Evolutionary conservation across 2,329 filamentous ascomycete species (phyloP), one percentile per base, ranked within the genome.

Genomic region (Cordyceps fumosorosea): DNA sequence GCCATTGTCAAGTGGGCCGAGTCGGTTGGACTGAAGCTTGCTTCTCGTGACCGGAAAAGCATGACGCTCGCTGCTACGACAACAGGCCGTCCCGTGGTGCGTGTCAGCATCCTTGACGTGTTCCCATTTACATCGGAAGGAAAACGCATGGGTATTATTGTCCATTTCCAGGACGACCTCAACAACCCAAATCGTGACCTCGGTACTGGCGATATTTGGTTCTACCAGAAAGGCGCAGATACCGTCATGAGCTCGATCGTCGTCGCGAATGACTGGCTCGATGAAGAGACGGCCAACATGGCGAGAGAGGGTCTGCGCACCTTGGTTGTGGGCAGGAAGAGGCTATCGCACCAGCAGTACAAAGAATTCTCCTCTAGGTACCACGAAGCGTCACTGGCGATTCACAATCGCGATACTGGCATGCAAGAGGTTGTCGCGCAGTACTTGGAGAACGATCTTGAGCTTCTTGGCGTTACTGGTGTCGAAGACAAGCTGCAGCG

Each of bases 211-310:
- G 93, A 98, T 71, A 93, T 98, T 34, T 97, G 93, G 90, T 99
- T 99, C 77, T 98, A 93, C 71, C 93, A 99, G 70, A 99, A 99
- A 75, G 95, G 95, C 64, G 96, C 95, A 3, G 96, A 99, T 73
- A 98, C 95, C 0, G 93, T 99, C 66, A 99, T 99, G 96, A 85
- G 88, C n/a, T 84, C 88, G 3, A 98, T 99, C 66, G 95, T 99
- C 42, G 91, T 89, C 8, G 86, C 93, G 20, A 99, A 98, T 71
- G 95, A 99, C 77, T 99, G 95, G 96, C 85, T 99, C 0, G 95
- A 99, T 67, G 95, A 99, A 74, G 95, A 99, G 74, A 98, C 95
- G 0, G 91, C 91, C n/a, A 99, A 99, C 73, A 99, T 99, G 96
- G 96, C 96, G 6, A 87, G 95, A 54, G 96, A 99, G 79, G 95